Evolutionary conservation across 1,284 basidiomycete genomes (phyloP), one percentile per base, ranked within the genome.

Genomic region (Polyporus tsugae): DNA sequence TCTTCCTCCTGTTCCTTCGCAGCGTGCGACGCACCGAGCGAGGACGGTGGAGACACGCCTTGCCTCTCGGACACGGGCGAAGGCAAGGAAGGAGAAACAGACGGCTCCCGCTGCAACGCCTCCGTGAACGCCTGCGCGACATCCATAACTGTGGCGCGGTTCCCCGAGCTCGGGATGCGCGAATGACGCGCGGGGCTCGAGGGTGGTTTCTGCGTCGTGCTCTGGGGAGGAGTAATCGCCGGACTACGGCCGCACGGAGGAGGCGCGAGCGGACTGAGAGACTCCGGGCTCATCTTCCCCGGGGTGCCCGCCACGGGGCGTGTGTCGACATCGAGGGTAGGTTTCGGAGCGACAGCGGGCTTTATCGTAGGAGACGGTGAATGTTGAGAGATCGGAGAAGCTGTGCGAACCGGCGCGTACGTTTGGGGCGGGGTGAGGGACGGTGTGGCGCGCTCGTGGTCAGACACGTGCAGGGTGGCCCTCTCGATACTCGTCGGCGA

Each of bases 71-170:
- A 19, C 10, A 60, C 38, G 11, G 58, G 66, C 61, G 19, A 66
- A 70, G 36, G 60, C 44, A 4, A 60, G 57, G 4, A 39, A 15
- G 29, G 67, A 2, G 63, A 64, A 22, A 59, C n/a, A 13, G 69
- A 46, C 4, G 68, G 62, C 65, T 66, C 46, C 55, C 62, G 61
- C 60, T 65, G 64, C 72, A 69, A 57, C 6, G 64, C 74, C 63
- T 87, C 84, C 36, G 78, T 82, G 70, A 93, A 78, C 10, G 86
- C 84, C 75, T 90, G 89, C 2, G 91, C 91, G 4, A 94, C 86
- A 62, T 93, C 91, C 92, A 94, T 93, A 29, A 89, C 91, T 17
- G 87, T 88, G 25, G 90, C 87, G 67, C 92, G 82, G 63, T 86
- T 89, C 4, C 91, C 90, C 1, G 91, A 87, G 74, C 87, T 91